These are phyloP conservation scores for Ophidiomyces ophidiicola DNA, from an alignment of 2,329 filamentous ascomycete genomes.

Conservation along the genomic window DNA sequence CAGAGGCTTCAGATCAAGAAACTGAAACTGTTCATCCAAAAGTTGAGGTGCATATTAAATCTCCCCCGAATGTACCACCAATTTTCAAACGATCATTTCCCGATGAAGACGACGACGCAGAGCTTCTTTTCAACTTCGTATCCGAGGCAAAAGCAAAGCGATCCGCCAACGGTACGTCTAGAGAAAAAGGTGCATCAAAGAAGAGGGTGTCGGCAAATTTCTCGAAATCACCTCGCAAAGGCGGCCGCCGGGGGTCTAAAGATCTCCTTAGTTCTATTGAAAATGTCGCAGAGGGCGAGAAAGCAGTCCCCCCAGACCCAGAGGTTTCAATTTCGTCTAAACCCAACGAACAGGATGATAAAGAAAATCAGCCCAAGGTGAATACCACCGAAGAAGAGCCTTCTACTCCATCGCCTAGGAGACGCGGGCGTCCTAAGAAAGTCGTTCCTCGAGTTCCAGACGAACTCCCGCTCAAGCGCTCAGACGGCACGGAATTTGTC, in stretches of 20 bases:
- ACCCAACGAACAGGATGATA: no score
- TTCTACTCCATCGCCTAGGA: slow-evolving; percentile 19
- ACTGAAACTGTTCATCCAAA: background rate
- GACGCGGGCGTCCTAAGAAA: slow-evolving; percentile 4
- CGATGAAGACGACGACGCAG: slow-evolving; percentile 31
- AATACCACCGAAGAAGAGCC: slow-evolving; percentile 16
- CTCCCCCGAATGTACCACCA: slow-evolving; percentile 26
- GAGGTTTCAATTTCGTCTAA: no score
- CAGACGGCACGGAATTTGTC: slow-evolving; percentile 36
- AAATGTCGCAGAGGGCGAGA: no score
- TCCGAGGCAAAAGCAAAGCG: slow-evolving; percentile 33
- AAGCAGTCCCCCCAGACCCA: no score
- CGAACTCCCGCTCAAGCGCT: slow-evolving; percentile 32
- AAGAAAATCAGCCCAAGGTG: slow-evolving; percentile 16
- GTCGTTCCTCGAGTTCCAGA: slow-evolving; percentile 24
- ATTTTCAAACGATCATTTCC: slow-evolving; percentile 26
- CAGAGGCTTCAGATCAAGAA: background rate
- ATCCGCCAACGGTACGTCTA: slow-evolving; percentile 18
- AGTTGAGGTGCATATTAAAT: slow-evolving; percentile 15
- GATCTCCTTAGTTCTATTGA: no score
- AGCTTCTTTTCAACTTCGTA: slow-evolving; percentile 30
- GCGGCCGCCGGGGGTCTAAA: no score
- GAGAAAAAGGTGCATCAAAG: background rate
- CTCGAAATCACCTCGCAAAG: slow-evolving; percentile 1
- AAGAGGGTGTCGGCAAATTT: background rate